phyloP scores from a whole-genome alignment of 257 asterid genomes.

The Solanum habrochaites region DNA sequence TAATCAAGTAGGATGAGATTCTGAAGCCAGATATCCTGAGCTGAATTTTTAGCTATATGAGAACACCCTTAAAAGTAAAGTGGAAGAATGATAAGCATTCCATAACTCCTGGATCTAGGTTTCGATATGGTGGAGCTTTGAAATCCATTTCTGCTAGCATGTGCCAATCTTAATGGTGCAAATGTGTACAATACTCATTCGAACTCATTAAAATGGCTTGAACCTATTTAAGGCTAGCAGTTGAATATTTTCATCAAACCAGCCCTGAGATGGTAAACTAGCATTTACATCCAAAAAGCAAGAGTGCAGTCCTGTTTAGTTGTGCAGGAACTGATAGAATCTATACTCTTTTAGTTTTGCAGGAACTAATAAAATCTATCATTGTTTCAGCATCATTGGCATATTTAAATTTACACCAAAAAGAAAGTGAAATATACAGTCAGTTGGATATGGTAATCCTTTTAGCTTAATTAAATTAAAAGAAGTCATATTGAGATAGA shows the following conservation, averaged over 20 bases:
- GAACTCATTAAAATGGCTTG: not conserved
- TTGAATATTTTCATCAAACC: not conserved
- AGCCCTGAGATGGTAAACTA: not conserved
- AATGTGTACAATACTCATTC: not conserved
- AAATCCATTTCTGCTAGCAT: not conserved
- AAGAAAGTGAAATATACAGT: not conserved
- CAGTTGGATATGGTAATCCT: not conserved
- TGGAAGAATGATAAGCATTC: not conserved
- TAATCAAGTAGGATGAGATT: not conserved
- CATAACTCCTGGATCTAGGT: not conserved
- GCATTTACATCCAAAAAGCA: not conserved
- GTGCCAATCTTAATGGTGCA: not conserved
- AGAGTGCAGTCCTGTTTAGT: not conserved
- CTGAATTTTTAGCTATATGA: not conserved
- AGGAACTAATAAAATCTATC: not conserved
- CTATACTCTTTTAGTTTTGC: not conserved
- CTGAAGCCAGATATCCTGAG: not conserved
- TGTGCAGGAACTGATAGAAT: not conserved
- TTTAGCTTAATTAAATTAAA: not conserved
- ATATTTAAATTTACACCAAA: not conserved
- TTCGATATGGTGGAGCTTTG: not conserved
- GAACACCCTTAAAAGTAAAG: not conserved
- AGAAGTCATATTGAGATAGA: not conserved
- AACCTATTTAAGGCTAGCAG: not conserved
- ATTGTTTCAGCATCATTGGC: not conserved